Evolutionary conservation across 495 filamentous ascomycete species (phyloP), one percentile per base, ranked within the genome.

Genomic region (Aspergillus panamensis): DNA sequence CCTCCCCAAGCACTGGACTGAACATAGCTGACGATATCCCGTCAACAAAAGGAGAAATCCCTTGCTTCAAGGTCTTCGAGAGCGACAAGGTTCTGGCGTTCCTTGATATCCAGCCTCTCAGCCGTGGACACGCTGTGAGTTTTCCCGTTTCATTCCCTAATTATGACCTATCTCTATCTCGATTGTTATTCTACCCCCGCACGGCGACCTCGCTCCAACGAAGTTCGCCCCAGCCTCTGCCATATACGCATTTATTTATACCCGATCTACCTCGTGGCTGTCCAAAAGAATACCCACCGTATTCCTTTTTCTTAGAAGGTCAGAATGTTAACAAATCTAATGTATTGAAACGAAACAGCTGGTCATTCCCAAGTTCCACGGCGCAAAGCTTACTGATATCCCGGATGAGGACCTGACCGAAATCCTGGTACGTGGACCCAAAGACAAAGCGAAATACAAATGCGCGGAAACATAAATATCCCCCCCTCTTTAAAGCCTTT

Each of bases 301-400:
- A n/a, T n/a, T n/a, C n/a, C n/a, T n/a, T n/a, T n/a, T n/a, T 35
- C 14, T 8, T n/a, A 17, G 14, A 40, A 48, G 3, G 52, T 40
- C 8, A 3, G 10, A 40, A 31, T 30, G 53, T 45, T 60, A 62
- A 52, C 43, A 47, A 51, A 30, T 61, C 63, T 59, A 57, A 48
- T 1, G 8, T 6, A 53, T 42, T 55, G 3, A 32, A n/a, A n/a
- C 16, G 9, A 35, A 48, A 66, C 48, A 96, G 92, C 90, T 98
- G 69, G 86, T 99, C 42, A 96, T 99, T 68, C 94, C 94, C 57
- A 99, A 97, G 79, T 82, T 82, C 77, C 94, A 99, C 78, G 93
- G 94, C 73, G 88, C 81, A 50, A 96, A 96, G 74, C 82, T 99
- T 13, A 85, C 87, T 56, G 91, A 97, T 70, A 89, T 99, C 56